Evolutionary conservation across 306 rosid genomes (phyloP), one percentile per base, ranked within the genome.

Genomic region (Cucumis sativus): DNA sequence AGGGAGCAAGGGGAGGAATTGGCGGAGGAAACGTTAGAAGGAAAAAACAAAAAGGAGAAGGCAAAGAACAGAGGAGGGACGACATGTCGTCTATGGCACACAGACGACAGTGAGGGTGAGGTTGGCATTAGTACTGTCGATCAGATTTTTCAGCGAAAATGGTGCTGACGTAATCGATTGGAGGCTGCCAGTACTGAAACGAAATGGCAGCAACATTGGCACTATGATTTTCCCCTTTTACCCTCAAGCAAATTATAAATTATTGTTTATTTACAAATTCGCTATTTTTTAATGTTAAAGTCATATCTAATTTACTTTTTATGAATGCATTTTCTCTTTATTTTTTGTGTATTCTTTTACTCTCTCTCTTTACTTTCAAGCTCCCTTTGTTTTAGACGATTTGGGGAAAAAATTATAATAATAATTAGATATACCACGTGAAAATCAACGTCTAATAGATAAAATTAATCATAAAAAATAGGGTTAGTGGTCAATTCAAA

Each of bases 11-110:
- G 85, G 86, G 18, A 85, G 85, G 80, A 58, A 77, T 37, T 72
- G 82, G 85, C 83, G 76, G 84, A 86, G 85, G 84, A 74, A 80
- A 75, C 85, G 64, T 81, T 77, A 83, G 87, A 51, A 74, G 80
- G 5, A 82, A 85, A 66, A 35, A 11, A 6, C 81, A 85, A 66
- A 68, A 35, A 9, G 86, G 81, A 80, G 7, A 6, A 49, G 43
- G 61, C 25, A 37, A 15, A 37, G n/a, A 52, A 76, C 91, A 78
- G 20, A 91, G 81, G 83, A 81, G 74, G 54, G 54, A 41, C 28
- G 78, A 86, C 56, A 7, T 59, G 67, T 55, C 78, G 52, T 14
- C 12, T 15, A 41, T 40, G 6, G 2, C 11, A 40, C 11, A 40
- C 6, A 8, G 7, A 40, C 18, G 74, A 67, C 54, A 40, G 6